Evolutionary conservation across 768 basidiomycete genomes (phyloP), one percentile per base, ranked within the genome.

Genomic region (Hemileccinum rubropunctum): DNA sequence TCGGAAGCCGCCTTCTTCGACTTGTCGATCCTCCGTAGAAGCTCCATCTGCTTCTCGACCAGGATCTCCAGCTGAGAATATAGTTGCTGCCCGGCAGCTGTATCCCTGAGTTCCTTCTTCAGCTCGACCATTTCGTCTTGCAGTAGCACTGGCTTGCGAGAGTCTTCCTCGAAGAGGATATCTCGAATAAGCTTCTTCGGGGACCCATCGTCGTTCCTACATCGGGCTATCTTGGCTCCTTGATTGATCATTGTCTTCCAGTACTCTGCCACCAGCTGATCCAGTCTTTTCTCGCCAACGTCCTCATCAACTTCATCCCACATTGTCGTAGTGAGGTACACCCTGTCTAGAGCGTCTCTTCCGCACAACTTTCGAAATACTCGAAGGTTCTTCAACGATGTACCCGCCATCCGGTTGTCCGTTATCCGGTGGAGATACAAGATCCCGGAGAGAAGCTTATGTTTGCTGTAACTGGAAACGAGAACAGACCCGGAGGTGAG

Each of bases 371-470:
- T 42, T 32, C 33, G 42, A 38, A 75, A 72, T 54, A 71, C 59
- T 3, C 56, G 59, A 17, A 73, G 61, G 49, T 73, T 71, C 35
- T 57, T 69, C 21, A 63, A 42, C 1, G 69, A 58, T 1, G 67
- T 57, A 18, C 68, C 74, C 0, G 59, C 60, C 64, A 74, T 66
- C 1, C 72, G 63, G 42, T 67, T 67, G 38, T 73, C 71, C 8
- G 70, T 61, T 34, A 75, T 75, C 13, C 69, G 64, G 48, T 75
- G 74, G 12, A 74, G 48, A 49, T 73, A 75, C 15, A 75, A 14
- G 18, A 74, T 63, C 2, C 65, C 72, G 8, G 66, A 55, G 2
- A 75, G 61, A 20, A 50, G 38, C 8, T 51, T 57, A 2, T 43
- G 2, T 13, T 39, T 35, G 13, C 28, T 34, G 28, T 57, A 54